Percentiles rank a stretch among this genome's conserved stretches.
Conservation (phyloP, 2,329 filamentous ascomycete species). For the Diaporthe citrichinensis region DNA sequence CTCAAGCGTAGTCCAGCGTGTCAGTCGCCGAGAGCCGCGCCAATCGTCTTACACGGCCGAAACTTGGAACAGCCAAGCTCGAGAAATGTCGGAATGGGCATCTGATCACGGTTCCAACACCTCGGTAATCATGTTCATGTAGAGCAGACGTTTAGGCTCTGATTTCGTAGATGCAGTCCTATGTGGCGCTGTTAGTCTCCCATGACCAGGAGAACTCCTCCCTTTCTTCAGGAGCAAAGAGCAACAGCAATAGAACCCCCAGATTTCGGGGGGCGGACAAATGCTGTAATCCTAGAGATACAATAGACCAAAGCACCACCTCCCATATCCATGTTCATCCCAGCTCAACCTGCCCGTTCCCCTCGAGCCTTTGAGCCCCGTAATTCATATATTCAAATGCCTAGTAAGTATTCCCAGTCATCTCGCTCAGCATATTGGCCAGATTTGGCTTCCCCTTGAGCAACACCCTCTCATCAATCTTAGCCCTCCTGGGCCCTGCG, state of each 20-base stretch:
- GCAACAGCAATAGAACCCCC: neutral
- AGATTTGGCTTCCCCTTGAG: constrained; percentile 78
- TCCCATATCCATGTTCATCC: constrained; percentile 5
- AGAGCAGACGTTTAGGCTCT: neutral
- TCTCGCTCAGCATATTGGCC: constrained; percentile 83
- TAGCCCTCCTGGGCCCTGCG: constrained; percentile 66
- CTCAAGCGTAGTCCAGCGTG: neutral
- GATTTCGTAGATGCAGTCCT: neutral
- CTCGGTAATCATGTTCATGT: neutral
- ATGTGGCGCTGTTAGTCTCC: neutral
- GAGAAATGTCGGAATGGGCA: constrained; percentile 12
- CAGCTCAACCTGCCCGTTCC: neutral
- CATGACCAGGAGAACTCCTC: neutral
- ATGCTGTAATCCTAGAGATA: constrained; percentile 33
- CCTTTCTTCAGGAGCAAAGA: neutral
- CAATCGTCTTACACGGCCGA: constrained; percentile 28
- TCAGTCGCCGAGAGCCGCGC: constrained; percentile 10
- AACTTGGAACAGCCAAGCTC: constrained; percentile 25
- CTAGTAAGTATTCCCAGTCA: constrained; percentile 55
- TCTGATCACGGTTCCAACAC: neutral
- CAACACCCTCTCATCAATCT: constrained; percentile 72
- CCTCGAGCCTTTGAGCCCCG: neutral
- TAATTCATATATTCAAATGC: constrained; percentile 6
- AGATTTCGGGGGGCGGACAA: neutral
- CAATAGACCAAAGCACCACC: constrained; percentile 32